A percentile compares a stretch with the other conserved stretches of the same genome.
phyloP scores from a whole-genome alignment of 2,329 filamentous ascomycete genomes.

The Acephala macrosclerotiorum region DNA sequence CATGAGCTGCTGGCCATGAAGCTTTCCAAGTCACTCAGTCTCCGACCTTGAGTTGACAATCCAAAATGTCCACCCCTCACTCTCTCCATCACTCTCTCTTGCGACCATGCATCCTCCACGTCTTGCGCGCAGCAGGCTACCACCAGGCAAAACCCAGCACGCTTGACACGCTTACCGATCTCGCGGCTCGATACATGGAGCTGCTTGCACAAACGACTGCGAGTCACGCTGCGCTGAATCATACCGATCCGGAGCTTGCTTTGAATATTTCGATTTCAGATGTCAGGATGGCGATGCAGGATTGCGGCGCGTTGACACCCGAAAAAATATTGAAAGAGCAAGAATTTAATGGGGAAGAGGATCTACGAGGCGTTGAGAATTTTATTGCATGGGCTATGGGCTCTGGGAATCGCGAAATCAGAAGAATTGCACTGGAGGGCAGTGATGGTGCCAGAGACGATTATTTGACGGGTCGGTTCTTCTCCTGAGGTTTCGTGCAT shows the following conservation, averaged over 20 bases:
- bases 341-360: conserved; percentile 70
- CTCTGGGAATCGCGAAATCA: conserved; percentile 78
- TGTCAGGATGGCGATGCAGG: conserved; percentile 84
- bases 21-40: conserved; percentile 25
- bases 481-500: conserved; percentile 1
- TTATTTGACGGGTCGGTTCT: conserved; percentile 68
- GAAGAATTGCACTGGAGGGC: conserved; percentile 79
- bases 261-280: conserved; percentile 74
- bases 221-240: conserved; percentile 65
- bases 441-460: conserved; percentile 70
- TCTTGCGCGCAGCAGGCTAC: conserved; percentile 90
- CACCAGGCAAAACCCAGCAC: conserved; percentile 82
- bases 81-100: conserved; percentile 78
- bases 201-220: conserved; percentile 78
- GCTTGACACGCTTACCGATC: conserved; percentile 82
- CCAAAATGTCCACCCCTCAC: conserved; percentile 50
- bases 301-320: conserved; percentile 77
- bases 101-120: conserved; percentile 87
- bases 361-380: conserved; percentile 77
- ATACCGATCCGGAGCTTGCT: conserved; percentile 70
- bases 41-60: conserved; percentile 34
- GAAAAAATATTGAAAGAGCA: conserved; percentile 73
- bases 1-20: conserved; percentile 35
- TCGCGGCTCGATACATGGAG: conserved; percentile 81
- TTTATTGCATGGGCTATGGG: conserved; percentile 84